Conservation (phyloP, 1,284 basidiomycete species). For the Irpex rosettiformis region DNA sequence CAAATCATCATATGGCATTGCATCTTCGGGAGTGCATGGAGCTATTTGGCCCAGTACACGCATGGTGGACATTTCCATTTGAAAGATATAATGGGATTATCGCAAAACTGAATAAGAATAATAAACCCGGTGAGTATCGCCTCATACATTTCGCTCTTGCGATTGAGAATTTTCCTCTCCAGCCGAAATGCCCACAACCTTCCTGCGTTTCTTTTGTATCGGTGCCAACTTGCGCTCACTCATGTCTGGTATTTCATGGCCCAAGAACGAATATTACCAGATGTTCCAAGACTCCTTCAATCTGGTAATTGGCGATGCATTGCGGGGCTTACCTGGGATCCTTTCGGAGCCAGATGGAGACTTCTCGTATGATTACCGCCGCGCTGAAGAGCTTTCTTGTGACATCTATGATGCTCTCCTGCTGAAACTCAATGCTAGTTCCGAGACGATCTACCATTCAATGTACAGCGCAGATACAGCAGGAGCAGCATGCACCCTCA, state of each 20-base stretch:
- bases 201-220: slow-evolving; percentile 14
- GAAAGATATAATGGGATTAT: slow-evolving; percentile 19
- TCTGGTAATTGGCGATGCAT: not conserved
- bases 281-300: not conserved
- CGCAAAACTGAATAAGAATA: slow-evolving; percentile 10
- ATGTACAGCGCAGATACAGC: not conserved
- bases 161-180: not conserved
- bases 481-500: not conserved
- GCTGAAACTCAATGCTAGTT: not conserved
- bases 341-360: not conserved
- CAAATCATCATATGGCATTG: slow-evolving; percentile 24
- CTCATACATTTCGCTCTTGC: not conserved
- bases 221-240: slow-evolving; percentile 9
- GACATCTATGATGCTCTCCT: not conserved
- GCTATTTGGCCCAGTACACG: slow-evolving; percentile 23
- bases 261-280: not conserved
- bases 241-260: slow-evolving; percentile 9
- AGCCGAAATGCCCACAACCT: slow-evolving; percentile 14
- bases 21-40: slow-evolving; percentile 22
- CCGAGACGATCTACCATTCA: not conserved
- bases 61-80: slow-evolving; percentile 25
- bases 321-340: not conserved
- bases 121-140: slow-evolving; percentile 3
- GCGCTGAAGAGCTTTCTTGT: not conserved
- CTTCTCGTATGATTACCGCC: not conserved